Conservation (phyloP, 345 rosid genomes). For the Gossypium thurberi region DNA sequence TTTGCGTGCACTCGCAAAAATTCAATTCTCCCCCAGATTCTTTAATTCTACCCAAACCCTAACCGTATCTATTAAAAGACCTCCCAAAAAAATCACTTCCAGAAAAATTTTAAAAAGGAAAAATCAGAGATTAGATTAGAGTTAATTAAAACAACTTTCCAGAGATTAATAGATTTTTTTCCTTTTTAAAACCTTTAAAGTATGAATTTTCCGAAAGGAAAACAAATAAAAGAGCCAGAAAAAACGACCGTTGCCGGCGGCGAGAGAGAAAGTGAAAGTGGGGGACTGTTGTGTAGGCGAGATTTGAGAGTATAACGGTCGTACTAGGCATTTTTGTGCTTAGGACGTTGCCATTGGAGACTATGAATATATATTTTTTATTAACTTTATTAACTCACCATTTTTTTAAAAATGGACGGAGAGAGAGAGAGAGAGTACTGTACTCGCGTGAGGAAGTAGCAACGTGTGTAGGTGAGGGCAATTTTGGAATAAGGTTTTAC, state of each 20-base stretch:
- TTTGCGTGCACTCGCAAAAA: slow-evolving; percentile 16
- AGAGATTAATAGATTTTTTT: neutral
- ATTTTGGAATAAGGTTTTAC: neutral
- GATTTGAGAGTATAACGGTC: slow-evolving; percentile 27
- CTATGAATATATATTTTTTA: neutral
- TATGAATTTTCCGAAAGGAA: neutral
- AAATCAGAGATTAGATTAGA: neutral
- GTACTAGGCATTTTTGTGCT: neutral
- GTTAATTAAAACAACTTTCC: neutral
- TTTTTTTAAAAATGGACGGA: neutral
- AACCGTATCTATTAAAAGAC: slow-evolving; percentile 6
- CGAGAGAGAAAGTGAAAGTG: neutral
- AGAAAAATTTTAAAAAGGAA: neutral
- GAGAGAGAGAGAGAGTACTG: neutral
- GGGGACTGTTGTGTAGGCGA: slow-evolving; percentile 22
- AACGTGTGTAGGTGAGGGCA: slow-evolving; percentile 10
- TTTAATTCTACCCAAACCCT: slow-evolving; percentile 9
- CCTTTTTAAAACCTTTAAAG: too few relatives aligned
- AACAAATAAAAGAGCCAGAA: slow-evolving; percentile 6
- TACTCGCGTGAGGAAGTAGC: slow-evolving; percentile 21
- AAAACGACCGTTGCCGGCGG: neutral
- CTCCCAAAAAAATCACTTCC: neutral
- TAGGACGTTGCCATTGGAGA: neutral
- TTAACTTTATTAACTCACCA: too few relatives aligned
- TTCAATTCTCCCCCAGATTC: slow-evolving; percentile 25